Evolutionary conservation across 768 basidiomycete genomes (phyloP), one percentile per base, ranked within the genome.

Genomic region (Amanita subjunquillea): DNA sequence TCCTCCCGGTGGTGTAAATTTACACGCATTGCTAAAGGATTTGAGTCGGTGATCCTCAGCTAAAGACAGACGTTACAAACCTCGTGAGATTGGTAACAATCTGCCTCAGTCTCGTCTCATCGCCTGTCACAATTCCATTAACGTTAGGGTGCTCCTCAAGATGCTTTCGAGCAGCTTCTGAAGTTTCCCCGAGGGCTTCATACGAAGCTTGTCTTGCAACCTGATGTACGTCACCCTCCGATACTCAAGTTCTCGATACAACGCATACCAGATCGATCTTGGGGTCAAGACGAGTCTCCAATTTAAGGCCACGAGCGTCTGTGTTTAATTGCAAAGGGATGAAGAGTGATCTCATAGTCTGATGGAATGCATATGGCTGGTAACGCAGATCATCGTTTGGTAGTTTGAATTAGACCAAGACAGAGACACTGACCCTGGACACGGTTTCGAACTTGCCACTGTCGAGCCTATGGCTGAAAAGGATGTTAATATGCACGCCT

Each of bases 81-180:
- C 85, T 88, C 4, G 88, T 83, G 43, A 94, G 79, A 64, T 93
- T 92, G 45, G 85, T 91, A 64, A 85, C 76, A 49, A 90, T 81
- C 66, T 91, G 88, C 59, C 88, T 75, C 48, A 91, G 63, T 12
- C 91, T 78, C 43, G 84, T 83, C 60, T 91, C 89, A 62, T 94
- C 89, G 23, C 91, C 90, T 12, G 87, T 79, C 37, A 94, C 89
- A 46, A 85, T 69, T 0, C 84, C 86, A 53, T 82, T 76, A 15
- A 75, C 74, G 42, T 73, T 70, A 1, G 77, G 75, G 54, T 77
- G 60, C 34, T 75, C 69, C 17, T 54, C 55, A 44, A 83, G 65
- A 48, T 72, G 70, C 22, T 66, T 63, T 22, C 58, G 60, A 41
- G 80, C 75, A 0, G 60, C 63, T 20, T 70, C 73, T 15, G 67